Evolutionary conservation across 148 eudicot species (phyloP), one percentile per base, ranked within the genome.

Genomic region (Vaccinium myrtillus): DNA sequence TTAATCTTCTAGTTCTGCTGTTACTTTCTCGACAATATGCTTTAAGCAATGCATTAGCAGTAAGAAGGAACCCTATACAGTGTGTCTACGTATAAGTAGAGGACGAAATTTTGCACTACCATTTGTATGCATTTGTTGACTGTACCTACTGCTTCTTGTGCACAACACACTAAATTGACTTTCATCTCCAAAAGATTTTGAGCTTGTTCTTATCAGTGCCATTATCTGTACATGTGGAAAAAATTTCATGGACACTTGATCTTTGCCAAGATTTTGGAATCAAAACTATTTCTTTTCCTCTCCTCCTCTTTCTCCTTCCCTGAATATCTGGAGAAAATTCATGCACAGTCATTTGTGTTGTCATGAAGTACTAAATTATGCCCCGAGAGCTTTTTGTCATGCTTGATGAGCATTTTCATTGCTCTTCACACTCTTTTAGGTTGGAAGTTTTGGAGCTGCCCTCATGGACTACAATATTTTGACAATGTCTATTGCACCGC

Each of bases 401-500:
- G 27, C 43, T 51, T 83, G 56, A n/a, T 61, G 25, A 39, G 49
- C 25, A 43, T 49, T 69, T 82, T 18, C 30, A 18, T 50, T 76
- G 15, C 23, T 27, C 83, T 49, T n/a, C 81, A 50, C 51, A 21
- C 74, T 82, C 23, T 82, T 23, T 16, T 82, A 92, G 94, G 91
- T 92, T 82, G 94, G 91, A 67, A 90, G 91, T 80, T 92, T 91
- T 86, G 94, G 90, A 79, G 93, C 90, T 32, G 85, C 89, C 21
- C 82, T 92, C 79, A 79, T 87, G 83, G 93, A 87, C 18, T 87
- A 86, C 71, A 86, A 88, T 73, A 92, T 92, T 15, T 56, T 92
- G 65, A 92, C 94, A 83, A 87, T 92, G 91, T 92, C 94, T 19
- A 3, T 92, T n/a, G 94, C 94, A 43, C 94, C 94, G 9, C 81